These are phyloP conservation scores for Zymoseptoria ardabiliae DNA, from an alignment of 2,329 filamentous ascomycete genomes.

Conservation along the genomic window DNA sequence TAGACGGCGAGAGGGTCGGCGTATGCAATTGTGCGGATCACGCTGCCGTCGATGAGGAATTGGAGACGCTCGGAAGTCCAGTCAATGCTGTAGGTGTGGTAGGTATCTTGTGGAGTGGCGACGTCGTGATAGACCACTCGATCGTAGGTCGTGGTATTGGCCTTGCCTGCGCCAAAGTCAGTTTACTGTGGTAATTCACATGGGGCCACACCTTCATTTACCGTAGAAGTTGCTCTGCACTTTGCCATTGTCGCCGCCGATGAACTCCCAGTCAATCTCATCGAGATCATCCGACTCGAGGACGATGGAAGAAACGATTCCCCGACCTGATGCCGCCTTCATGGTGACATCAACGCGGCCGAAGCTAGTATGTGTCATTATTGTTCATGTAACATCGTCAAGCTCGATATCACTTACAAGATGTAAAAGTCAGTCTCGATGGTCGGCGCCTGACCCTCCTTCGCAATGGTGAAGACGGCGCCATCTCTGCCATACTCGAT, in stretches of 20 bases:
- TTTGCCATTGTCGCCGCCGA: constrained; percentile 55
- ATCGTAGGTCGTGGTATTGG: constrained; percentile 61
- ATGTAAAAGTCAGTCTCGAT: constrained; percentile 60
- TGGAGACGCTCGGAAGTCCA: constrained; percentile 62
- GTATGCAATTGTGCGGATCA: constrained; percentile 61
- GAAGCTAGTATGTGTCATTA: constrained; percentile 36
- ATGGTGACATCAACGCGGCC: constrained; percentile 70
- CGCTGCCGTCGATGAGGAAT: constrained; percentile 62
- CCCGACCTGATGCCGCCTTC: constrained; percentile 65
- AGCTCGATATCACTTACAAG: constrained; percentile 48
- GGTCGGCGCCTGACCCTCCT: constrained; percentile 62
- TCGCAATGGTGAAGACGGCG: constrained; percentile 63
- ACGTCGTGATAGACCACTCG: constrained; percentile 59
- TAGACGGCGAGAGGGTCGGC: constrained; percentile 52
- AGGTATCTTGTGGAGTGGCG: constrained; percentile 48
- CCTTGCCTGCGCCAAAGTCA: constrained; percentile 44
- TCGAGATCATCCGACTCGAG: constrained; percentile 75
- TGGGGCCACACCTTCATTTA: constrained; percentile 32
- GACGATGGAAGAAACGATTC: constrained; percentile 75
- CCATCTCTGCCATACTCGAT: constrained; percentile 56
- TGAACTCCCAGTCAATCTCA: constrained; percentile 80
- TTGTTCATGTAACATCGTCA: not conserved
- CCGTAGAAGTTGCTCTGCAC: constrained; percentile 67
- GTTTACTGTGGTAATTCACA: not conserved
- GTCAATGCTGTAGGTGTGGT: constrained; percentile 63